These are phyloP conservation scores for Globisporangium cylindrosporum DNA, from an alignment of 352 stramenopile species.

Conservation along the genomic window DNA sequence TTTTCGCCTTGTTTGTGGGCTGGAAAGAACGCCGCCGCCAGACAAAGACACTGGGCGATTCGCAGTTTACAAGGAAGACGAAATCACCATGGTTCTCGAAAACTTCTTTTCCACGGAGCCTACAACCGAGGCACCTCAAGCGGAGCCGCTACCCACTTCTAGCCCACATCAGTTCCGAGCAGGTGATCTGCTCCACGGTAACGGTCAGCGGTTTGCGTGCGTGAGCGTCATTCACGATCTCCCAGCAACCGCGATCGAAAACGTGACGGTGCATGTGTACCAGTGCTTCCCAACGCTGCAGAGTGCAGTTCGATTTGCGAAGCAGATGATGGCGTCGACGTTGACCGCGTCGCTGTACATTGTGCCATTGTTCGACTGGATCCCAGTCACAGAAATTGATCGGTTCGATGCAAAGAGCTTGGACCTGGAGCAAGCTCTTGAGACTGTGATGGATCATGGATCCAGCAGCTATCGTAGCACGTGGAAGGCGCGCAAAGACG, in stretches of 20 bases:
- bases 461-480: conserved; percentile 36
- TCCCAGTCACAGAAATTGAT: conserved; percentile 63
- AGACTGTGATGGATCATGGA: conserved; percentile 36
- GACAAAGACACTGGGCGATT: conserved; percentile 52
- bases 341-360: conserved; percentile 52
- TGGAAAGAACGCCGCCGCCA: conserved; percentile 36
- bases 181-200: conserved; percentile 44
- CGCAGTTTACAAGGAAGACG: conserved; percentile 78
- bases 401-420: conserved; percentile 59
- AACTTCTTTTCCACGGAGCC: conserved; percentile 53
- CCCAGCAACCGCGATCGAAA: conserved; percentile 34
- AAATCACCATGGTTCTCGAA: conserved; percentile 76
- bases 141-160: not conserved
- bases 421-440: conserved; percentile 65
- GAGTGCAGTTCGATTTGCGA: conserved; percentile 71
- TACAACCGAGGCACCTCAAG: not conserved
- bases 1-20: conserved; percentile 62
- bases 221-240: conserved; percentile 43
- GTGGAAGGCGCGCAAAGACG: conserved; percentile 70
- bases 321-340: conserved; percentile 45
- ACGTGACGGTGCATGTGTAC: conserved; percentile 68
- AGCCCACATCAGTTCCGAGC: conserved; percentile 41
- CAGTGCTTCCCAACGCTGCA: conserved; percentile 79
- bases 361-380: conserved; percentile 81
- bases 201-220: conserved; percentile 72